Conservation (phyloP, 345 rosid species). For the Cardiospermum halicacabum region DNA sequence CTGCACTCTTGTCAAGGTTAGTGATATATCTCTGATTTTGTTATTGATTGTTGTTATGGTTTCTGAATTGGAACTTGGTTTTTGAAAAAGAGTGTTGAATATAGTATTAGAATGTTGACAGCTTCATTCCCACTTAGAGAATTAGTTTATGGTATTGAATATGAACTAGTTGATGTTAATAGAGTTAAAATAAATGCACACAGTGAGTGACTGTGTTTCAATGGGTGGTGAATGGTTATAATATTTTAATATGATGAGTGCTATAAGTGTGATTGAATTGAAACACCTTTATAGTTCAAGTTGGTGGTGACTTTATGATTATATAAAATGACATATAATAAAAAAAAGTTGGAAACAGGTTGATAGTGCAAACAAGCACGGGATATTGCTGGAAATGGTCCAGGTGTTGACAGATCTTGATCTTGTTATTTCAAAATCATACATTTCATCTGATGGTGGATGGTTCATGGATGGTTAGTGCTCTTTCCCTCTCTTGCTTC, state of each 20-base stretch:
- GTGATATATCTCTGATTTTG: not conserved
- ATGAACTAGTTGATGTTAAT: too few species aligned
- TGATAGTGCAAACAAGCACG: slow-evolving; percentile 87
- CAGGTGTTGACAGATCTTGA: slow-evolving; percentile 93
- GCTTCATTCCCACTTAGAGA: too few species aligned
- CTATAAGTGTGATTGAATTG: not conserved
- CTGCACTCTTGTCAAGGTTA: slow-evolving; percentile 89
- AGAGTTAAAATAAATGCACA: too few species aligned
- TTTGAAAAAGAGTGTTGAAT: too few species aligned
- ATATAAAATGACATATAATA: not conserved
- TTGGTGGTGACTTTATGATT: not conserved
- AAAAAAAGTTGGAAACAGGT: slow-evolving; percentile 35
- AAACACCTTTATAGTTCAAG: not conserved
- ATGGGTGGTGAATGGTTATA: too few species aligned
- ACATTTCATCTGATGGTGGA: slow-evolving; percentile 91
- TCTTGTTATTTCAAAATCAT: slow-evolving; percentile 88
- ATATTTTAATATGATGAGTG: too few species aligned
- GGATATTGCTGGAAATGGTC: slow-evolving; percentile 89
- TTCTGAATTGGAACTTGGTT: too few species aligned
- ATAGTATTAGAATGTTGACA: too few species aligned
- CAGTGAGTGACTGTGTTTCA: too few species aligned
- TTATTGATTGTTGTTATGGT: not conserved
- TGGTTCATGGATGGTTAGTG: slow-evolving; percentile 97
- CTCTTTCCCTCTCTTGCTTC: not conserved
- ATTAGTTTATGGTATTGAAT: too few species aligned